Base-by-base conservation (phyloP, 2,329 filamentous ascomycete species). In the Diaporthe citriasiana region DNA sequence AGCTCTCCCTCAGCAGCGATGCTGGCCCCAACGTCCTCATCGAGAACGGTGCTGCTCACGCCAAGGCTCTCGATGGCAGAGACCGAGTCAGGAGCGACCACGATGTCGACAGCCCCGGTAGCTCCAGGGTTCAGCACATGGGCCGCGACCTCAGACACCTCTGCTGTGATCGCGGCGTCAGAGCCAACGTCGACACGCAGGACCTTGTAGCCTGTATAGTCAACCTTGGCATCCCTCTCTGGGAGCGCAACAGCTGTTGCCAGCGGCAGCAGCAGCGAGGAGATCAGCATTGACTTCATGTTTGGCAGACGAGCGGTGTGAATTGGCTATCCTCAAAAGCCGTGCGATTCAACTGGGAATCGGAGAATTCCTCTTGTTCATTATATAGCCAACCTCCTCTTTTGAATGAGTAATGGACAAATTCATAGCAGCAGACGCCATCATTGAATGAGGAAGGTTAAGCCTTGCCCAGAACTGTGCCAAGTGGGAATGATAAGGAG, bases 121-220 rank as follows among this genome's bases (percentile, higher is more conserved):
- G 15, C 53, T 4, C 63, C 63, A 30, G 63, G 63, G 47, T 68
- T 68, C 47, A 68, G 47, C 30, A 68, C 63, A 53, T 68, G 63
- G 22, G 47, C 63, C 0, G 63, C 63, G 47, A 68, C 13, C 13
- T 68, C n/a, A 12, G 63, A 53, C n/a, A 68, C 47, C 47, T 68
- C 33, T 1, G 47, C 63, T 12, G n/a, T 2, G 15, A 53, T 77
- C 69, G 77, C 77, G 33, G 79, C 79, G 69, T 83, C 77, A 56
- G 82, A 76, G 25, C 81, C 79, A 25, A 84, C 82, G 10, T 82
- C 78, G 27, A 87, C 78, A 25, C 84, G 84, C 68, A 84, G 82
- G 22, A 85, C 84, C 77, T 86, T 85, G 80, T 84, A 85, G 10
- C 85, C 85, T 55, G 83, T 79, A 71, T 87, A 87, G 63, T 68